Evolutionary conservation across 2,329 filamentous ascomycete genomes (phyloP).

Genomic region (Tolypocladium ovalisporum): DNA sequence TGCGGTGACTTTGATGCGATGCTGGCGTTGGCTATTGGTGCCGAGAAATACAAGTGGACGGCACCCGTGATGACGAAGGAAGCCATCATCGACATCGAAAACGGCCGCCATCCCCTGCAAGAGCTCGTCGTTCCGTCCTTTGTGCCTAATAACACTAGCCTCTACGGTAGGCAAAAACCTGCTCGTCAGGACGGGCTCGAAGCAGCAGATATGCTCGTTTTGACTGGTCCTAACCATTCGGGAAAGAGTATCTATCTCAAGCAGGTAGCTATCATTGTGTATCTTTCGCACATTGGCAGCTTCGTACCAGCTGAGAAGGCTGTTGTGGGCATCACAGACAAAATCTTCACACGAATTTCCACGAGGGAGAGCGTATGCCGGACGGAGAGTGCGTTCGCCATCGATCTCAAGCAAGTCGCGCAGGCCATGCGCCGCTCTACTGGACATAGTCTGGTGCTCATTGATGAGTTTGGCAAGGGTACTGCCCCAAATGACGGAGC

Average conservation of each 20-base stretch:
- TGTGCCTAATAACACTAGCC: constrained; percentile 69
- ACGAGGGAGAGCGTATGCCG: constrained; percentile 54
- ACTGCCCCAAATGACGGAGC: constrained; percentile 48
- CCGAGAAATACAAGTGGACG: constrained; percentile 60
- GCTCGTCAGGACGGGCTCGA: background rate
- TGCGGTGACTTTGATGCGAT: constrained; percentile 83
- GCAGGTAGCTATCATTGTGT: constrained; percentile 82
- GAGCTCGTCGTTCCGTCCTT: constrained; percentile 73
- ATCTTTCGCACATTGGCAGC: constrained; percentile 84
- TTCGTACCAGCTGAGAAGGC: constrained; percentile 77
- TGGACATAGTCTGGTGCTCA: constrained; percentile 65
- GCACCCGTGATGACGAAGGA: constrained; percentile 58
- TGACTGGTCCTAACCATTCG: constrained; percentile 93
- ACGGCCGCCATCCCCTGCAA: constrained; percentile 79
- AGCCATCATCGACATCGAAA: constrained; percentile 62
- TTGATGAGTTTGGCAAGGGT: constrained; percentile 80
- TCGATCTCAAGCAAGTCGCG: constrained; percentile 79
- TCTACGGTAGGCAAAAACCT: constrained; percentile 47
- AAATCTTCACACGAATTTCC: constrained; percentile 76
- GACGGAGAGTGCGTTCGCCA: constrained; percentile 54
- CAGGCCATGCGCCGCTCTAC: constrained; percentile 68
- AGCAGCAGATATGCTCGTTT: constrained; percentile 51
- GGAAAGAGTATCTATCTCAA: constrained; percentile 96
- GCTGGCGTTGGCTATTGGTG: constrained; percentile 68
- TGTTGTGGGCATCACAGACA: constrained; percentile 78